Conservation (phyloP, 345 rosid species). For the Streptanthus diversifolius region DNA sequence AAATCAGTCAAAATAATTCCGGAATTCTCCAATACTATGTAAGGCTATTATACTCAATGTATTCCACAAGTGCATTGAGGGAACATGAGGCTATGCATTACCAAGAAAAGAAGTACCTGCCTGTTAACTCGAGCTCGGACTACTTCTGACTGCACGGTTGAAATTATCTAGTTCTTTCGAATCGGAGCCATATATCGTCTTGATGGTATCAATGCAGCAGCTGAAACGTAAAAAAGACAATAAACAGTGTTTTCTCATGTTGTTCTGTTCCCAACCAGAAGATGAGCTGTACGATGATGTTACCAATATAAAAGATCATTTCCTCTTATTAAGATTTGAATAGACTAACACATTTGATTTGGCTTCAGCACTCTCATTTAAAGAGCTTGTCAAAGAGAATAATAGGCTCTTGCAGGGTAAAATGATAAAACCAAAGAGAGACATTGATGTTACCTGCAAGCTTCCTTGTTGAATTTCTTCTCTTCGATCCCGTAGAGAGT, state of each 20-base stretch:
- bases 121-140: conserved; percentile 25
- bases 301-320: too few species aligned
- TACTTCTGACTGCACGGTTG: conserved; percentile 42
- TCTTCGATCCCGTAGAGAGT: conserved; percentile 50
- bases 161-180: conserved; percentile 58
- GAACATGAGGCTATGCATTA: not conserved
- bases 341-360: not conserved
- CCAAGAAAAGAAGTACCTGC: conserved; percentile 2
- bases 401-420: not conserved
- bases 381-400: not conserved
- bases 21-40: not conserved
- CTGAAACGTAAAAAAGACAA: conserved; percentile 33
- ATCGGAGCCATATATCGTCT: conserved; percentile 55
- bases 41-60: not conserved
- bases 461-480: conserved; percentile 72
- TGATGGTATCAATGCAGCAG: conserved; percentile 69
- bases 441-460: conserved; percentile 44
- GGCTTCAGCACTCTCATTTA: not conserved
- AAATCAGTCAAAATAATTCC: not conserved
- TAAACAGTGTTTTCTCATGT: not conserved
- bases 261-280: not conserved
- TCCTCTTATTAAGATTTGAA: not conserved
- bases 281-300: not conserved
- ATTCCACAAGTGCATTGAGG: not conserved
- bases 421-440: not conserved